Evolutionary conservation across 2,329 filamentous ascomycete species (phyloP).

Genomic region (Talaromyces pinophilus): DNA sequence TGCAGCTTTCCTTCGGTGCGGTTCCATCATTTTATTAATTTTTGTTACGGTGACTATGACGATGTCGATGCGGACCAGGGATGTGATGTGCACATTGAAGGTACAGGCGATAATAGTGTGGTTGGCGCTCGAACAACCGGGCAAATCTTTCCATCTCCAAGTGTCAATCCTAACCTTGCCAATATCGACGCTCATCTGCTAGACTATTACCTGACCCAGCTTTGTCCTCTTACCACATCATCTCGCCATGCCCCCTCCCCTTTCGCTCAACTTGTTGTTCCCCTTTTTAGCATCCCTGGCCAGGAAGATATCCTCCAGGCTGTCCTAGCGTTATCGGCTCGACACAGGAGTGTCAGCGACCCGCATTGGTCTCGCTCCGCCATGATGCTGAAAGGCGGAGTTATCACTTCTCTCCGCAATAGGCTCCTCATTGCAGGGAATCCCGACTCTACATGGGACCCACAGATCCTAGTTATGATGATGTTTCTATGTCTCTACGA

Average conservation of each 20-base stretch:
- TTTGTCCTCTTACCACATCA: conserved; percentile 45
- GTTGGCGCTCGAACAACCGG: conserved; percentile 30
- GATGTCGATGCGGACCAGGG: conserved; percentile 28
- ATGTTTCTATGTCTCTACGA: conserved; percentile 52
- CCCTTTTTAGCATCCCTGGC: conserved; percentile 40
- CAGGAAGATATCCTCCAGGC: conserved; percentile 42
- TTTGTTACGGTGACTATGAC: conserved; percentile 26
- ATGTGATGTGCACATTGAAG: conserved; percentile 23
- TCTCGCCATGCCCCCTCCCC: conserved; percentile 39
- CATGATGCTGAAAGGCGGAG: conserved; percentile 41
- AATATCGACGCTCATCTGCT: conserved; percentile 34
- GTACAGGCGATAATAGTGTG: conserved; percentile 18
- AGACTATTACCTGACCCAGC: conserved; percentile 44
- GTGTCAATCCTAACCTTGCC: conserved; percentile 5
- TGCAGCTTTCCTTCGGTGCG: conserved; percentile 22
- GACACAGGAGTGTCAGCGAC: conserved; percentile 40
- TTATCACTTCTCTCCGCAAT: conserved; percentile 40
- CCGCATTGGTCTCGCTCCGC: conserved; percentile 35
- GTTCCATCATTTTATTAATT: conserved; percentile 22
- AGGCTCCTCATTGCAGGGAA: conserved; percentile 35
- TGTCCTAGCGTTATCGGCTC: conserved; percentile 43
- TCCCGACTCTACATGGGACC: conserved; percentile 32
- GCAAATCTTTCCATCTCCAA: conserved; percentile 33
- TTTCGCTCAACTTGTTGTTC: conserved; percentile 43
- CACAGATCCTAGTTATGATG: conserved; percentile 46